Conservation (phyloP, 768 basidiomycete species). For the Macrocybe gigantea region DNA sequence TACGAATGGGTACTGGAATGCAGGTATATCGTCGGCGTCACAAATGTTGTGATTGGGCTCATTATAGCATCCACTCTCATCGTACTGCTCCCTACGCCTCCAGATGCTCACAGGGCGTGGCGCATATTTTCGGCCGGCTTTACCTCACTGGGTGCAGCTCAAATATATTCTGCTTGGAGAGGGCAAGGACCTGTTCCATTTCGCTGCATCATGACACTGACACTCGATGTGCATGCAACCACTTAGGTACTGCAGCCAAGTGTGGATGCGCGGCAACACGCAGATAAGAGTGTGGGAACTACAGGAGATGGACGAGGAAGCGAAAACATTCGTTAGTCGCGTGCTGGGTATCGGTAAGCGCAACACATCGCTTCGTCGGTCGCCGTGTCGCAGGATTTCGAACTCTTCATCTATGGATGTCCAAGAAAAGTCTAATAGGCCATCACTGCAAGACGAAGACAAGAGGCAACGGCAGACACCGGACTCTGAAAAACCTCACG, state of each 20-base stretch:
- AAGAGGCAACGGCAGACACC: too few relatives aligned
- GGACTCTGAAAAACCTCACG: not conserved
- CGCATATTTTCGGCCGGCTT: conserved; percentile 24
- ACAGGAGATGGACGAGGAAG: conserved; percentile 22
- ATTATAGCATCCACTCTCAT: conserved; percentile 21
- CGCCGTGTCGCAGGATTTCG: too few relatives aligned
- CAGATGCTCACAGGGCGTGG: conserved; percentile 20
- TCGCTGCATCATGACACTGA: not conserved
- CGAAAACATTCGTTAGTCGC: conserved; percentile 12
- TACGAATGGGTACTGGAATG: not conserved
- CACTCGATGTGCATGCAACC: not conserved
- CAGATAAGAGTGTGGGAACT: conserved; percentile 36
- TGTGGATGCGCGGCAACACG: conserved; percentile 25
- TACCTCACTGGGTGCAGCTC: conserved; percentile 21
- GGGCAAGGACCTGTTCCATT: conserved; percentile 15
- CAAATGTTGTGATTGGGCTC: conserved; percentile 19
- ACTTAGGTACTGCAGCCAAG: conserved; percentile 25
- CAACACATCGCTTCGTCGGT: not conserved
- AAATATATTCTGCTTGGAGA: conserved; percentile 27
- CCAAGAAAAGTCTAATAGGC: too few relatives aligned
- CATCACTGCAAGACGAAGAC: too few relatives aligned
- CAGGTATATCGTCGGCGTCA: conserved; percentile 25
- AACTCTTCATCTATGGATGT: too few relatives aligned
- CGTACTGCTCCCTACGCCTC: conserved; percentile 16
- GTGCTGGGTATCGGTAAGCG: conserved; percentile 2